Evolutionary conservation across 208 protist genomes (phyloP), one percentile per base, ranked within the genome.

Genomic region (Eutreptiella sp.): DNA sequence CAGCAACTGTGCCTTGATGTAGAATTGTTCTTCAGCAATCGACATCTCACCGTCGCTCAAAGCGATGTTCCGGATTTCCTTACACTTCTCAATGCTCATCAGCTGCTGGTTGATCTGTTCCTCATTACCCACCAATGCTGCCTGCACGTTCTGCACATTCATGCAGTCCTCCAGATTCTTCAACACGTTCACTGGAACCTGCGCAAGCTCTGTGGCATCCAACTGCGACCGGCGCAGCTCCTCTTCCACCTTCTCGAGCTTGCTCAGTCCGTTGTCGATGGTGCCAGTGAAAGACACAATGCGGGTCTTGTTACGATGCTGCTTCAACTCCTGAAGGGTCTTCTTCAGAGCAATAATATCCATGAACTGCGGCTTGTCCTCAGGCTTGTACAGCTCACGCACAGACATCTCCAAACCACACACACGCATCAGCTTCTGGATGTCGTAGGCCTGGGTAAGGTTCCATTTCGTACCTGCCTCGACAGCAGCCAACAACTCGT

Each of bases 1-100:
- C 62, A 77, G 57, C 63, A 77, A 63, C 68, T 77, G 72, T 39
- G 72, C 72, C 72, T 77, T 77, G 63, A 77, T 77, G 72, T 77
- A 77, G 68, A 74, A 77, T 64, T 77, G 72, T 48, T 77, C 72
- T 63, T 77, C 72, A 38, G 72, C 72, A 34, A 77, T 75, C 3
- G 72, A 63, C 72, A 77, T 77, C 63, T 77, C 72, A 58, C 72
- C 72, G 59, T 77, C 72, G 35, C 63, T 63, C 34, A 77, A 38
- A 14, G 72, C 52, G 5, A 75, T 68, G 46, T 77, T 53, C 29
- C 72, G 55, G 72, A 77, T 77, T 50, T 77, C 72, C 32, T 55
- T 68, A 16, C 63, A 63, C 72, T 77, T 77, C 45, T 77, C 68
- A 41, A 74, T 63, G 0, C 68, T 61, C 19, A 63, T 63, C 4